Conservation (phyloP, 2,329 filamentous ascomycete species). For the Metarhizium humberi region DNA sequence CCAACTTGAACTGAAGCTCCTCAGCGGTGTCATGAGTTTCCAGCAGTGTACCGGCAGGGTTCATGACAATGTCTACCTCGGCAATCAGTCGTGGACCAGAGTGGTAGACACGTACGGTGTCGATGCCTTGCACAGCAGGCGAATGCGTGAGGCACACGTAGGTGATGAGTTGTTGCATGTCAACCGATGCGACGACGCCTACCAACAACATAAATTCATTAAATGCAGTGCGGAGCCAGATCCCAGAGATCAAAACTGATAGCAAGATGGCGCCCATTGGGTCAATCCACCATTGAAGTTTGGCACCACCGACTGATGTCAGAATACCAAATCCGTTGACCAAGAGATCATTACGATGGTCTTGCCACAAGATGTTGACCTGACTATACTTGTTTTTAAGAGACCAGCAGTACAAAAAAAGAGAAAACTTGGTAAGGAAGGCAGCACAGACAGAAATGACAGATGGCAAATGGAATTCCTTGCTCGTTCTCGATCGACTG, state of each 20-base stretch:
- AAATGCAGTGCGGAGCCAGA: conserved; percentile 83
- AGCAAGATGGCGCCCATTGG: conserved; percentile 82
- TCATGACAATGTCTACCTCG: conserved; percentile 95
- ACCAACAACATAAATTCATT: conserved; percentile 86
- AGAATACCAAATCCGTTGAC: conserved; percentile 92
- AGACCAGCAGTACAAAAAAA: conserved; percentile 91
- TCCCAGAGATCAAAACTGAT: conserved; percentile 63
- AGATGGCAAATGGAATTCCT: conserved; percentile 68
- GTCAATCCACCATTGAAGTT: conserved; percentile 91
- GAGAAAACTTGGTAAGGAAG: conserved; percentile 70
- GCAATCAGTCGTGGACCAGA: conserved; percentile 81
- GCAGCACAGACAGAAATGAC: conserved; percentile 79
- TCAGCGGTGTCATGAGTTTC: conserved; percentile 91
- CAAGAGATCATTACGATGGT: conserved; percentile 93
- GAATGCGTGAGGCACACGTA: conserved; percentile 89
- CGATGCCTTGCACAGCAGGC: conserved; percentile 70
- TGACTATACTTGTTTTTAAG: conserved; percentile 87
- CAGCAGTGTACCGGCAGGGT: conserved; percentile 59
- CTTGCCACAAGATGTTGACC: conserved; percentile 87
- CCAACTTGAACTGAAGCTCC: conserved; percentile 86
- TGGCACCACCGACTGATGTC: conserved; percentile 82
- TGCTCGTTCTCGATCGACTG: conserved; percentile 41
- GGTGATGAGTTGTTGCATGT: conserved; percentile 87
- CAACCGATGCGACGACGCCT: conserved; percentile 75
- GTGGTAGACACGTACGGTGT: conserved; percentile 92